A percentile compares a stretch with the other conserved stretches of the same genome.
Conservation (phyloP, 2,329 filamentous ascomycete species). For the Lecanosticta acicola region DNA sequence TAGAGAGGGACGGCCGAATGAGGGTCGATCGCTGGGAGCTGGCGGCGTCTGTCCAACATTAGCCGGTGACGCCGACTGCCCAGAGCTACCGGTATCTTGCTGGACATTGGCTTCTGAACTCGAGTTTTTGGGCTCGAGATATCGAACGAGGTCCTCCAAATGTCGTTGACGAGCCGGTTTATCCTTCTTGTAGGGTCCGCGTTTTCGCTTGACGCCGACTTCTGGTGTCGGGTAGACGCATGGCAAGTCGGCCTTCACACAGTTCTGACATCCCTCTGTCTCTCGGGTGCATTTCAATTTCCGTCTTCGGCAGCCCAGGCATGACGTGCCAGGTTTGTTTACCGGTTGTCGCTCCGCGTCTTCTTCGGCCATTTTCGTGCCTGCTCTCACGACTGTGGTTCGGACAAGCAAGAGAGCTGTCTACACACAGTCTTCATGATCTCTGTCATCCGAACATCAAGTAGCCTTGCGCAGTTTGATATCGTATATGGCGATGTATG, state of each 20-base stretch:
- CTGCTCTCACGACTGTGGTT: background rate
- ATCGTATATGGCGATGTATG: too few relatives aligned
- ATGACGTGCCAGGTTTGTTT: constrained; percentile 26
- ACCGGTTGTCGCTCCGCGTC: constrained; percentile 9
- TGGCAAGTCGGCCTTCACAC: constrained; percentile 23
- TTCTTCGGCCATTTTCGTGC: background rate
- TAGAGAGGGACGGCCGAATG: constrained; percentile 1
- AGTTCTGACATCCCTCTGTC: constrained; percentile 24
- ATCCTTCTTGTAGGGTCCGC: constrained; percentile 30
- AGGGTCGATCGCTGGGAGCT: background rate
- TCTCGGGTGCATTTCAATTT: constrained; percentile 29
- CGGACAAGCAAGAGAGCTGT: background rate
- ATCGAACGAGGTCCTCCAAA: constrained; percentile 26
- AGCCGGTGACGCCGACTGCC: background rate
- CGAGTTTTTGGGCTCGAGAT: constrained; percentile 21
- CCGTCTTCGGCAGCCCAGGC: constrained; percentile 24
- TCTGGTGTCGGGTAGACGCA: constrained; percentile 27
- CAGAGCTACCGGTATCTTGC: background rate
- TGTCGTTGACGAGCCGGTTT: constrained; percentile 26
- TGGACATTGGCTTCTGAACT: constrained; percentile 1
- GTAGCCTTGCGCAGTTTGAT: too few relatives aligned
- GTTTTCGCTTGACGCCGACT: constrained; percentile 25
- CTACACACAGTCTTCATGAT: too few relatives aligned
- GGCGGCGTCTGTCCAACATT: background rate
- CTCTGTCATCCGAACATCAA: too few relatives aligned